Evolutionary conservation across 2,329 filamentous ascomycete species (phyloP).

Genomic region (Coniella vitis): DNA sequence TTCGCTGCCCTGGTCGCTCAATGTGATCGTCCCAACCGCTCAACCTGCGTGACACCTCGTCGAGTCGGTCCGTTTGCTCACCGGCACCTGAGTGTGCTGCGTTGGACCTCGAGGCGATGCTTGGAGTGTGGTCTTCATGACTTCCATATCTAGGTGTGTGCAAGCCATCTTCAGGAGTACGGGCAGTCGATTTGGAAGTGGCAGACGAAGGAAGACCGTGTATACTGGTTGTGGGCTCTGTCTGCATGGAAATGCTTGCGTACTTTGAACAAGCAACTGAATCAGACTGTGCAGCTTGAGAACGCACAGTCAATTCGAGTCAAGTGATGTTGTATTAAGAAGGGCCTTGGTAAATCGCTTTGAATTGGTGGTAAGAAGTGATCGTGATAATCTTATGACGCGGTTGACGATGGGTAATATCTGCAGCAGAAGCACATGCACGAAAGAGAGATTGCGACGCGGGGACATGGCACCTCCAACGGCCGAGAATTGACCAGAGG

Average conservation of each 20-base stretch:
- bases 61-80: slow-evolving; percentile 35
- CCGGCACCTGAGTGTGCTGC: slow-evolving; percentile 23
- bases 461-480: not conserved
- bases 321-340: not conserved
- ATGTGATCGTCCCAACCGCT: slow-evolving; percentile 29
- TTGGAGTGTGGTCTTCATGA: slow-evolving; percentile 29
- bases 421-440: not conserved
- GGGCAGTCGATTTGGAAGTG: slow-evolving; percentile 26
- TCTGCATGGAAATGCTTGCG: slow-evolving; percentile 56
- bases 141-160: slow-evolving; percentile 34
- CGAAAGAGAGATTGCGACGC: not conserved
- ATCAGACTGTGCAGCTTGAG: slow-evolving; percentile 43
- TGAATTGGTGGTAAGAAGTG: not conserved
- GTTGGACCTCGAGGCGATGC: slow-evolving; percentile 30
- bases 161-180: slow-evolving; percentile 51
- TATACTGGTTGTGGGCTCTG: slow-evolving; percentile 44
- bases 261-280: slow-evolving; percentile 24
- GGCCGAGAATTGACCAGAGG: not conserved
- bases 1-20: slow-evolving; percentile 42
- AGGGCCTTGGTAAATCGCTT: slow-evolving; percentile 2
- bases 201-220: slow-evolving; percentile 33
- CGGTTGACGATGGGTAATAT: not conserved
- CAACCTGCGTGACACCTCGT: slow-evolving; percentile 47
- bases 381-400: slow-evolving; percentile 12
- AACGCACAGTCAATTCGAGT: slow-evolving; percentile 42